Evolutionary conservation across 108 stramenopile genomes (phyloP).

Genomic region (Fragilaria crotonensis): DNA sequence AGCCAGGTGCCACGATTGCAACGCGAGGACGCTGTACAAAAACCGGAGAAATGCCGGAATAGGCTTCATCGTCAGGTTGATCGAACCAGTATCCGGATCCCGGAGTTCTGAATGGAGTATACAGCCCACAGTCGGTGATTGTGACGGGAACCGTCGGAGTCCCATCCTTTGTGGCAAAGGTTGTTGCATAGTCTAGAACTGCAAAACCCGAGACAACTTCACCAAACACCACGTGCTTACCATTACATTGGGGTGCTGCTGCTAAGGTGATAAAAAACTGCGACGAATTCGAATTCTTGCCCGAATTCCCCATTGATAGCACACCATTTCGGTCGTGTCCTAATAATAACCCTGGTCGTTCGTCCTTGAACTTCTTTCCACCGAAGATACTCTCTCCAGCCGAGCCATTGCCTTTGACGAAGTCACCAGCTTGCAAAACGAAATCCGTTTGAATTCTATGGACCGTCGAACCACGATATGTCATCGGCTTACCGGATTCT

Average conservation of each 20-base stretch:
- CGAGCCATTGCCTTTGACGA: slow-evolving; percentile 90
- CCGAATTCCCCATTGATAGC: slow-evolving; percentile 91
- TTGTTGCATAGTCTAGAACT: slow-evolving; percentile 67
- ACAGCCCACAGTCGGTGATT: slow-evolving; percentile 66
- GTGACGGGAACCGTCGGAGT: slow-evolving; percentile 38
- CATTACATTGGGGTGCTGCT: slow-evolving; percentile 80
- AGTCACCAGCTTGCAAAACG: slow-evolving; percentile 94
- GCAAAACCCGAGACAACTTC: slow-evolving; percentile 71
- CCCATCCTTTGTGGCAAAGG: slow-evolving; percentile 14
- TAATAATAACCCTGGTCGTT: slow-evolving; percentile 70
- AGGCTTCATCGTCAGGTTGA: slow-evolving; percentile 64
- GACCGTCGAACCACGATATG: slow-evolving; percentile 57
- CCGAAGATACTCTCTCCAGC: slow-evolving; percentile 91
- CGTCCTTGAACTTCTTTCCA: slow-evolving; percentile 92
- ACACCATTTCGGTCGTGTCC: slow-evolving; percentile 77
- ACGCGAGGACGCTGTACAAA: slow-evolving; percentile 71
- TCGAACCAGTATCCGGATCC: slow-evolving; percentile 79
- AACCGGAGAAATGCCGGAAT: slow-evolving; percentile 53
- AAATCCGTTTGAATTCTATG: slow-evolving; percentile 81
- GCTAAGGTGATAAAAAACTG: slow-evolving; percentile 91
- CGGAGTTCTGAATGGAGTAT: neutral
- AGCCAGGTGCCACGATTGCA: slow-evolving; percentile 50
- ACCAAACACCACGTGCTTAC: slow-evolving; percentile 95
- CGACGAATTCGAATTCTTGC: slow-evolving; percentile 89
- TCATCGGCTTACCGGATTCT: slow-evolving; percentile 73